Evolutionary conservation across 768 basidiomycete species (phyloP).

Genomic region (Tulasnella sp.): DNA sequence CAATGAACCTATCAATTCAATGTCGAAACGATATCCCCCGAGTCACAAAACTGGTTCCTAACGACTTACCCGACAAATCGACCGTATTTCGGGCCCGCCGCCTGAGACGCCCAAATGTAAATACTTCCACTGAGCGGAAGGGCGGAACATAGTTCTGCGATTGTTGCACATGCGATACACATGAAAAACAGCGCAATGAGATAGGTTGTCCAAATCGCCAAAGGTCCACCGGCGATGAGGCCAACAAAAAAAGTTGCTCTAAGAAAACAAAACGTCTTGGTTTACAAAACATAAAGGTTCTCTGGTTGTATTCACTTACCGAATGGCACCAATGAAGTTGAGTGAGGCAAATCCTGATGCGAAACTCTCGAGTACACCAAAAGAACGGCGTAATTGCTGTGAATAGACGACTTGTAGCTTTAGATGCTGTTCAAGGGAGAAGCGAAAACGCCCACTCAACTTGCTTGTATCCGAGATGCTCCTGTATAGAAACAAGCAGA

Average conservation of each 20-base stretch:
- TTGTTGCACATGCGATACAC: constrained; percentile 23
- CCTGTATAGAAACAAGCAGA: no score
- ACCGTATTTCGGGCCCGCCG: constrained; percentile 23
- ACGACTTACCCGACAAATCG: constrained; percentile 21
- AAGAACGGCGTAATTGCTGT: constrained; percentile 21
- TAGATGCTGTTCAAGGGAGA: no score
- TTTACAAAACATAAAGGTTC: no score
- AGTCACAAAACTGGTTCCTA: neutral
- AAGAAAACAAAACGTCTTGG: neutral
- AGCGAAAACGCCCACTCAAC: no score
- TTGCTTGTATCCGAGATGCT: no score
- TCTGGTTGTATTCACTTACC: neutral
- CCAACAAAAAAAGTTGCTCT: constrained; percentile 9
- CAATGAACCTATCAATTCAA: constrained; percentile 18
- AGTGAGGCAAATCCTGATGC: constrained; percentile 21
- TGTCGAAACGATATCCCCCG: no score
- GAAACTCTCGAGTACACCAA: constrained; percentile 21
- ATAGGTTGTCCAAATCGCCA: constrained; percentile 16
- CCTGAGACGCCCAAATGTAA: constrained; percentile 28
- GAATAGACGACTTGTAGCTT: no score
- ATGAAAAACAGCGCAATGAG: constrained; percentile 17
- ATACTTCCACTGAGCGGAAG: constrained; percentile 24
- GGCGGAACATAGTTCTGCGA: constrained; percentile 26
- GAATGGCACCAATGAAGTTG: constrained; percentile 21
- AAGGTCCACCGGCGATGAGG: constrained; percentile 22